Evolutionary conservation across 257 asterid species (phyloP), one percentile per base, ranked within the genome.

Genomic region (Linderniella brevidens): DNA sequence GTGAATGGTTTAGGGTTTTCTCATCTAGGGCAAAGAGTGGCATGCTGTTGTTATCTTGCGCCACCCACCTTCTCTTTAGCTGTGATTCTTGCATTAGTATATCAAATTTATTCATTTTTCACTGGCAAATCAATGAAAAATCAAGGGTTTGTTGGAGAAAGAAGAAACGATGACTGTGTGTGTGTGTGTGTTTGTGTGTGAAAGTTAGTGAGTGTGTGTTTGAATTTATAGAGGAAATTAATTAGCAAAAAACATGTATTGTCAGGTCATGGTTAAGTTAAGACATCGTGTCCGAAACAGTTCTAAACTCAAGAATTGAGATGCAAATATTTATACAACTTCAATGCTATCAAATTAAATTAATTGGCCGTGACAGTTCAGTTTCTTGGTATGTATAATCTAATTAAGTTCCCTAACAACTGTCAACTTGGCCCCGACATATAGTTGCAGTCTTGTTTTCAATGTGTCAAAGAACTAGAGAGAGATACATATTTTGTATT

Each of bases 241-340:
- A 25, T 3, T 3, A 6, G 32, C 32, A 25, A 25, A 25, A 25
- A 25, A 25, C 32, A 25, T 25, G 32, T 25, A 25, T 2, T 25
- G 32, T 25, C 32, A 25, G 32, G 84, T 69, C 79, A 52, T 46
- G 77, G 81, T 66, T 60, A 60, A 54, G 81, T 66, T 60, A 60
- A 54, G 74, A 25, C 32, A 58, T 58, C 55, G 62, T 67, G 69
- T 71, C 71, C 58, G 70, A 74, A 67, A 61, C 64, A 36, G 45
- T 52, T 66, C 77, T 64, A 67, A 55, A 50, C 52, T 59, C n/a
- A 25, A 2, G 3, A 25, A 25, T 25, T 25, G 3, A 35, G 64
- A 68, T 71, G 64, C 51, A 62, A 16, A 47, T n/a, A 37, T 13
- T 58, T 63, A 63, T 55, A 73, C 35, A 57, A 65, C 61, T 56